Conservation (phyloP, 1,139 yeast genomes). For the Hansenula lynferdii region DNA sequence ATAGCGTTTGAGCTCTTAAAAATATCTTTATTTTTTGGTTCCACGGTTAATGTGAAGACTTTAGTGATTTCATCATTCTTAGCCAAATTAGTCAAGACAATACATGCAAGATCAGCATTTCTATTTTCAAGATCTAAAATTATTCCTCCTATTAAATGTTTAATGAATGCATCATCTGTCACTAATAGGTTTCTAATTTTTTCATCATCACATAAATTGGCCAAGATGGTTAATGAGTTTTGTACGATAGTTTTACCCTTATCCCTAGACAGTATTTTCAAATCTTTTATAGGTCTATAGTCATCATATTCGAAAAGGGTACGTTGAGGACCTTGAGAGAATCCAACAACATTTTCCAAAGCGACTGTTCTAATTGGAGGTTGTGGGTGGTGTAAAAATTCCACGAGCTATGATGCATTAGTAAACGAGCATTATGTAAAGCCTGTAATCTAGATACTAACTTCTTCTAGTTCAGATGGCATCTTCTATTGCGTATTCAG, state of each 20-base stretch:
- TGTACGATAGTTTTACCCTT: slow-evolving; percentile 51
- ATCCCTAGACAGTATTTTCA: slow-evolving; percentile 52
- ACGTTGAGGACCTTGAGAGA: slow-evolving; percentile 65
- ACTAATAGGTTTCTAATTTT: slow-evolving; percentile 56
- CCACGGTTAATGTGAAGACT: slow-evolving; percentile 45
- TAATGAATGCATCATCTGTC: slow-evolving; percentile 56
- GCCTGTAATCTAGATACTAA: no score
- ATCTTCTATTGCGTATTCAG: no score
- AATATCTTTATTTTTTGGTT: slow-evolving; percentile 30
- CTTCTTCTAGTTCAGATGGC: slow-evolving; percentile 13
- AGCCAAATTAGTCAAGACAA: slow-evolving; percentile 79
- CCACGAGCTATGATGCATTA: slow-evolving; percentile 73
- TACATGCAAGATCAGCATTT: slow-evolving; percentile 80
- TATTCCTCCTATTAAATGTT: slow-evolving; percentile 42
- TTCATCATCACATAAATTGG: slow-evolving; percentile 73
- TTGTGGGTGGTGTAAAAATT: slow-evolving; percentile 78
- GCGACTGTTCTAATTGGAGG: slow-evolving; percentile 77
- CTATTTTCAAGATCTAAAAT: slow-evolving; percentile 53
- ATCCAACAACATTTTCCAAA: slow-evolving; percentile 77
- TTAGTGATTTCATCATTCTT: slow-evolving; percentile 63
- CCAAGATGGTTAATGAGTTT: slow-evolving; percentile 74
- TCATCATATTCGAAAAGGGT: slow-evolving; percentile 66
- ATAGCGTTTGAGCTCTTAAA: slow-evolving; percentile 59
- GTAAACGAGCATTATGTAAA: no score
- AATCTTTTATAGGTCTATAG: slow-evolving; percentile 68